A percentile compares a stretch with the other conserved stretches of the same genome.
Conservation (phyloP, 352 stramenopile genomes). For the Thraustotheca clavata region DNA sequence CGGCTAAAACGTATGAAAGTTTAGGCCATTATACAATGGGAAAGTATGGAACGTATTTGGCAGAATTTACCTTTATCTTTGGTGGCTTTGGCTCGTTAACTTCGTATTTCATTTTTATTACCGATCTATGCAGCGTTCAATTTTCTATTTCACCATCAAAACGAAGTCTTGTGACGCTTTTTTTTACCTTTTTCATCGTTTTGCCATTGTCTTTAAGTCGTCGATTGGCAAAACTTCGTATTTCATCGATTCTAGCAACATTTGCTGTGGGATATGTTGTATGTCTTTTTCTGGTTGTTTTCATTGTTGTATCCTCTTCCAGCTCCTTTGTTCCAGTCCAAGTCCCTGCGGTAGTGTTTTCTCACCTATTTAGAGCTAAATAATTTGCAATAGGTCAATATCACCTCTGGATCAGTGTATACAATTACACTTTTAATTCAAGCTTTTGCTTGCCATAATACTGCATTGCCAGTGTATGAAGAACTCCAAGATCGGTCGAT, state of each 20-base stretch:
- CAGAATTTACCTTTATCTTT: conserved; percentile 80
- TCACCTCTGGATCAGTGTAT: conserved; percentile 57
- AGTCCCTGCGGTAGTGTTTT: conserved; percentile 23
- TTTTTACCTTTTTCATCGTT: conserved; percentile 32
- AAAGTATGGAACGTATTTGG: conserved; percentile 40
- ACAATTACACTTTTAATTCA: conserved; percentile 67
- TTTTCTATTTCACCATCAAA: conserved; percentile 27
- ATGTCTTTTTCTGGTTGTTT: conserved; percentile 44
- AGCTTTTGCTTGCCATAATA: conserved; percentile 72
- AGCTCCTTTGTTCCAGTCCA: conserved; percentile 19
- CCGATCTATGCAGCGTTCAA: conserved; percentile 49
- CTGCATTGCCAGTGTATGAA: conserved; percentile 65
- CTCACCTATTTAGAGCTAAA: too few species aligned
- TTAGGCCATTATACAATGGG: conserved; percentile 68
- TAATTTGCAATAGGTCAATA: conserved; percentile 35
- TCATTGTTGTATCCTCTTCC: conserved; percentile 29
- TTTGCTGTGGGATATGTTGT: conserved; percentile 65
- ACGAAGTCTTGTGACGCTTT: conserved; percentile 53
- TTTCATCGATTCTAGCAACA: conserved; percentile 52
- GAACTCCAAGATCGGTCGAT: conserved; percentile 49
- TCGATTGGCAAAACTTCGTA: conserved; percentile 47
- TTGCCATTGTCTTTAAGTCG: conserved; percentile 53
- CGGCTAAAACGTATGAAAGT: conserved; percentile 67
- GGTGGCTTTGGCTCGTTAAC: conserved; percentile 71
- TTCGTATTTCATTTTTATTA: conserved; percentile 79